These are phyloP conservation scores for Botrytis fragariae DNA, from an alignment of 2,329 filamentous ascomycete species.

Conservation along the genomic window DNA sequence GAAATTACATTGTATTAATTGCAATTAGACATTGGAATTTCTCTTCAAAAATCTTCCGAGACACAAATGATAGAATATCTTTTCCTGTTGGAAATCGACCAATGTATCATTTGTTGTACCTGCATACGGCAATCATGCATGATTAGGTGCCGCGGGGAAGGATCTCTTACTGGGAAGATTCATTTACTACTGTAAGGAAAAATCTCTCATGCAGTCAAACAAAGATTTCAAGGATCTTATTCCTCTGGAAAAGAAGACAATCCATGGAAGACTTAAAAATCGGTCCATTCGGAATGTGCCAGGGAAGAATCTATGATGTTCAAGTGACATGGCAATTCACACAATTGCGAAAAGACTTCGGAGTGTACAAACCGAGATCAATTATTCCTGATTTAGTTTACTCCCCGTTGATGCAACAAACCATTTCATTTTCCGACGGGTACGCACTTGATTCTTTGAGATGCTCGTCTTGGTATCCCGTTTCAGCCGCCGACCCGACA, in stretches of 20 bases:
- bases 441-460: not conserved
- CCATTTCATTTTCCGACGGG: not conserved
- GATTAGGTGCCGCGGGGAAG: not conserved
- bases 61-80: not conserved
- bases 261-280: not conserved
- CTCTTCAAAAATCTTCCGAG: not conserved
- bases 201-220: not conserved
- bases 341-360: not conserved
- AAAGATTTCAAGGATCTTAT: not conserved
- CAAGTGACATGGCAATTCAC: not conserved
- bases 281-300: not conserved
- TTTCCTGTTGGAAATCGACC: not conserved
- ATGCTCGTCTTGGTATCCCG: not conserved
- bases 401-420: not conserved
- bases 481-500: not conserved
- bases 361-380: not conserved
- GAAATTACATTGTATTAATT: not conserved
- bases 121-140: not conserved
- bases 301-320: not conserved
- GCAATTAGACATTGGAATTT: not conserved
- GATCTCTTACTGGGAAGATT: not conserved
- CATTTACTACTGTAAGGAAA: not conserved
- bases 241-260: not conserved
- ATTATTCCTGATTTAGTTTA: not conserved
- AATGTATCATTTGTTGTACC: slow-evolving; percentile 1